These are phyloP conservation scores for Fragaria nilgerrensis DNA, from an alignment of 306 rosid species.

Conservation along the genomic window DNA sequence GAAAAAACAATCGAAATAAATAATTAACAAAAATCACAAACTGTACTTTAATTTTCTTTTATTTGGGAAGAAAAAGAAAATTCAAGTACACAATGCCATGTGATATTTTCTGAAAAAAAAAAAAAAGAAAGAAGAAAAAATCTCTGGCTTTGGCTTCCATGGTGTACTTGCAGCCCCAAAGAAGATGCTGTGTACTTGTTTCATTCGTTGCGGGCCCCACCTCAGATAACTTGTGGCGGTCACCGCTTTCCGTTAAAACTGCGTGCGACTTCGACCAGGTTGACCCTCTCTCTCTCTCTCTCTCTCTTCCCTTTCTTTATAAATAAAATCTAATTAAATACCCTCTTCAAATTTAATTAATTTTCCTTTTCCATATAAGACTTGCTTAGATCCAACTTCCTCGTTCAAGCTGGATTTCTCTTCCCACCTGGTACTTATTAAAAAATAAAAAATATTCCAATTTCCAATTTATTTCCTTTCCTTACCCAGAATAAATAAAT, in stretches of 20 bases:
- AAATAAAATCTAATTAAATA: not conserved
- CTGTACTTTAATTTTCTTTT: no score
- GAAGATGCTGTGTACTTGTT: not conserved
- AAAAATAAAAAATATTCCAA: not conserved
- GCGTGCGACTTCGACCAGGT: constrained; percentile 19
- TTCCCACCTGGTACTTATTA: constrained; percentile 4
- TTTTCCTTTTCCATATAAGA: constrained; percentile 1
- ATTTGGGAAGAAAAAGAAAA: no score
- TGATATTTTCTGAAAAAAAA: no score
- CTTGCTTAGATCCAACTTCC: constrained; percentile 23
- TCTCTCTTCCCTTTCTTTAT: not conserved
- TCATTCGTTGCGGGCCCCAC: not conserved
- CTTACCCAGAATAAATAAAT: not conserved
- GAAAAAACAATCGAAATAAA: not conserved
- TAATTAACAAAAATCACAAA: no score
- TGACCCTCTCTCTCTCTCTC: constrained; percentile 2
- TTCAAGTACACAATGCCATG: no score
- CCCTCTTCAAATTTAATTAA: not conserved
- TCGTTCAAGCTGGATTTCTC: constrained; percentile 10
- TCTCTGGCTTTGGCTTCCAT: no score
- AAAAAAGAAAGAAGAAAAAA: no score
- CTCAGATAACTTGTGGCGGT: not conserved
- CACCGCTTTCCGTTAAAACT: constrained; percentile 27
- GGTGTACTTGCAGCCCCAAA: no score
- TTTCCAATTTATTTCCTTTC: not conserved